These are phyloP conservation scores for Apiospora sp. DNA, from an alignment of 2,329 filamentous ascomycete species.

Conservation along the genomic window DNA sequence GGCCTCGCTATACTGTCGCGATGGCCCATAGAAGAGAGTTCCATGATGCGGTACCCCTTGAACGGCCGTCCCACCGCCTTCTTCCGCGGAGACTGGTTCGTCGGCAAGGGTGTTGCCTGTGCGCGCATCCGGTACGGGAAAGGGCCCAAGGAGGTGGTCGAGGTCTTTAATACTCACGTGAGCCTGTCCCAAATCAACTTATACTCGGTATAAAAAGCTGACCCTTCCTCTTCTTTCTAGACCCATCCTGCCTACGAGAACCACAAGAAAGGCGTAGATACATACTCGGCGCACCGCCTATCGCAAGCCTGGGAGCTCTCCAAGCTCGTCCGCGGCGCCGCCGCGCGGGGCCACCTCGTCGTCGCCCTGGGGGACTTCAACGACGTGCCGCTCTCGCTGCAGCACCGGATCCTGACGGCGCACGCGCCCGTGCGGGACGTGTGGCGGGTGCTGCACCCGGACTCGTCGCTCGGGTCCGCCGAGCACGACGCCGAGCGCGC, in stretches of 20 bases:
- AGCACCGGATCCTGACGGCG: constrained; percentile 81
- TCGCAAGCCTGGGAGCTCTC: constrained; percentile 95
- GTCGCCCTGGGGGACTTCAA: constrained; percentile 95
- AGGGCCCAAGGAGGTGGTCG: constrained; percentile 70
- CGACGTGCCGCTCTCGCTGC: constrained; percentile 87
- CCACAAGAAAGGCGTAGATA: constrained; percentile 71
- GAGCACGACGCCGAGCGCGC: constrained; percentile 72
- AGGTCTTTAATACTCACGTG: constrained; percentile 93
- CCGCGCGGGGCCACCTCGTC: constrained; percentile 82
- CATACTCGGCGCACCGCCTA: constrained; percentile 88
- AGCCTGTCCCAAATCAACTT: constrained; percentile 35
- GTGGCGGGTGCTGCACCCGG: constrained; percentile 85
- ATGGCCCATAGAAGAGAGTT: constrained; percentile 92
- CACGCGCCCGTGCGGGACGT: constrained; percentile 81
- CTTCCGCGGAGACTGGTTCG: constrained; percentile 94
- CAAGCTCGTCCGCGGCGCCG: constrained; percentile 84
- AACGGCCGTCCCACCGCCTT: constrained; percentile 95
- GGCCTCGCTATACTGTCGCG: constrained; percentile 88
- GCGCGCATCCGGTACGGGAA: constrained; percentile 79
- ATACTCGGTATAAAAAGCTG: background rate
- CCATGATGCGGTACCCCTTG: constrained; percentile 86
- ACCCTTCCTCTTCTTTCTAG: constrained; percentile 38
- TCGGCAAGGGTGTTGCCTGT: constrained; percentile 91
- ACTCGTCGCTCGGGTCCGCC: constrained; percentile 80
- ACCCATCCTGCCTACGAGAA: constrained; percentile 87